These are phyloP conservation scores for Heliamphora pulchella DNA, from an alignment of 179 eudicot genomes.

Conservation along the genomic window DNA sequence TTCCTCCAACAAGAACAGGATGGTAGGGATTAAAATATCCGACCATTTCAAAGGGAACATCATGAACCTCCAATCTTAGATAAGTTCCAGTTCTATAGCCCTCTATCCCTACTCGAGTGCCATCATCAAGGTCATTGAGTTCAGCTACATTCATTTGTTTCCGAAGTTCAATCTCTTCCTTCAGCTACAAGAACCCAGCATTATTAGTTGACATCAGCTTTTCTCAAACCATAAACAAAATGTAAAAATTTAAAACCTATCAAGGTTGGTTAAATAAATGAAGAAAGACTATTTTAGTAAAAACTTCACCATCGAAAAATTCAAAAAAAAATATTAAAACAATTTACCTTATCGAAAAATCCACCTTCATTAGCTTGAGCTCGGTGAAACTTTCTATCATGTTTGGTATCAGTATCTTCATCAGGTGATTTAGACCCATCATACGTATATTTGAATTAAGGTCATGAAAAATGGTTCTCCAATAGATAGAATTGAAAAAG, in stretches of 20 bases:
- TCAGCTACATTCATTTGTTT: conserved; percentile 79
- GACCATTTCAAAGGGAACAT: conserved; percentile 92
- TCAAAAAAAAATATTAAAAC: neutral
- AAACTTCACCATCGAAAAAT: neutral
- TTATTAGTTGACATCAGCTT: neutral
- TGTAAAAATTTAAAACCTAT: neutral
- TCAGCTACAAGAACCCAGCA: conserved; percentile 45
- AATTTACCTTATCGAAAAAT: conserved; percentile 68
- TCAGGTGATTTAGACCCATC: conserved; percentile 54
- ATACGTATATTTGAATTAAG: conserved; percentile 57
- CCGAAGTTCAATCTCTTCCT: conserved; percentile 81
- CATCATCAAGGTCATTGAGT: conserved; percentile 86
- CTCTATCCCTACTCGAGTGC: conserved; percentile 71
- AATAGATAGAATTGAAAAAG: neutral
- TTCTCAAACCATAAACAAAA: conserved; percentile 5
- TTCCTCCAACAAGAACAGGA: conserved; percentile 91
- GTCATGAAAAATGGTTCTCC: conserved; percentile 22
- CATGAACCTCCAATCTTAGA: conserved; percentile 76
- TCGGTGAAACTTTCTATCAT: conserved; percentile 30
- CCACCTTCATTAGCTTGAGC: conserved; percentile 48
- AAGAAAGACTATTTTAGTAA: neutral
- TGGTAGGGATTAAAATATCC: conserved; percentile 90
- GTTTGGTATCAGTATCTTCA: conserved; percentile 47
- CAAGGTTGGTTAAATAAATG: neutral
- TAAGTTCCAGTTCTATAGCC: conserved; percentile 86